phyloP scores from a whole-genome alignment of 495 filamentous ascomycete genomes.

The Aspergillus wentii region DNA sequence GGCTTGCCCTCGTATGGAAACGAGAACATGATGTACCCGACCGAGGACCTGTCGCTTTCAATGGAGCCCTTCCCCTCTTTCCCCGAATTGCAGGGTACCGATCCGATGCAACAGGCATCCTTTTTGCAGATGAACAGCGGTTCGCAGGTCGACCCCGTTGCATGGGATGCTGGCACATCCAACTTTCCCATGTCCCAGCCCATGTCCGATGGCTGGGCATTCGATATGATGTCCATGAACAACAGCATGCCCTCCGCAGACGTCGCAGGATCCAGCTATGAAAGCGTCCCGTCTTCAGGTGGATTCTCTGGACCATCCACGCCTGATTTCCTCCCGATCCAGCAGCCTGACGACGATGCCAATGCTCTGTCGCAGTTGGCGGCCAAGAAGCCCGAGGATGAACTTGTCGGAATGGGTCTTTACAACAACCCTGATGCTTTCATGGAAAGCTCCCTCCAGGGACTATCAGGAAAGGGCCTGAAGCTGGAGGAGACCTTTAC shows the following conservation, averaged over 20 bases:
- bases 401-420: conserved; percentile 77
- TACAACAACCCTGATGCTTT: conserved; percentile 63
- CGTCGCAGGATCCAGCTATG: conserved; percentile 30
- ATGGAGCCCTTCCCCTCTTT: conserved; percentile 19
- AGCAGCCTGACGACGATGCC: conserved; percentile 33
- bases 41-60: conserved; percentile 24
- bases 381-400: conserved; percentile 52
- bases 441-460: conserved; percentile 40
- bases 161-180: conserved; percentile 21
- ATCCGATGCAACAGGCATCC: conserved; percentile 37
- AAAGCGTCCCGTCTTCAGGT: conserved; percentile 36
- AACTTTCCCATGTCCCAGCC: conserved; percentile 20
- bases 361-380: conserved; percentile 2
- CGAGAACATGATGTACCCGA: conserved; percentile 20
- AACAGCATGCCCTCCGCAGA: conserved; percentile 30
- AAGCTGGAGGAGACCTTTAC: conserved; percentile 83
- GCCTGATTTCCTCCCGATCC: conserved; percentile 52
- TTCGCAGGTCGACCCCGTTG: conserved; percentile 29
- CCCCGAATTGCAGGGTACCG: conserved; percentile 28
- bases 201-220: conserved; percentile 29
- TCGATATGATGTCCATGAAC: conserved; percentile 37
- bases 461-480: conserved; percentile 60
- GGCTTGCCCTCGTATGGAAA: conserved; percentile 16
- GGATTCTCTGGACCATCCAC: conserved; percentile 51
- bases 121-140: conserved; percentile 33